A percentile compares a stretch with the other conserved stretches of the same genome.
These are phyloP conservation scores for Globisporangium irregulare DNA, from an alignment of 352 stramenopile species.

Conservation along the genomic window DNA sequence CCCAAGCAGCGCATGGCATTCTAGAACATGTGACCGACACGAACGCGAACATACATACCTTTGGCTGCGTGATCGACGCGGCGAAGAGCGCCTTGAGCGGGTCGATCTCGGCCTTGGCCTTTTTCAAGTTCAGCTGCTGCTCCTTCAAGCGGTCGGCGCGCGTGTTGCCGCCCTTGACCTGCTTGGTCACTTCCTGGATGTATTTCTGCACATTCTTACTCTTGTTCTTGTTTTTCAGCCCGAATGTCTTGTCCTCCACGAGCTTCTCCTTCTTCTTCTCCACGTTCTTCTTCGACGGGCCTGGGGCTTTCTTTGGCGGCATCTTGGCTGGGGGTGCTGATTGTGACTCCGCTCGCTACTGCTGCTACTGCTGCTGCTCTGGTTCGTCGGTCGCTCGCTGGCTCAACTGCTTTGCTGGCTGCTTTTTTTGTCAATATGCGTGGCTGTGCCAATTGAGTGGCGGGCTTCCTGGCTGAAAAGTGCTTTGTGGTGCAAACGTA, in stretches of 20 bases:
- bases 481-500: background rate
- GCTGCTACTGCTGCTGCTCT: background rate
- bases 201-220: conserved; percentile 95
- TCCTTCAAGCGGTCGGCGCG: conserved; percentile 78
- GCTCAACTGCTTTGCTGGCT: conserved; percentile 1
- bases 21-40: background rate
- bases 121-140: conserved; percentile 72
- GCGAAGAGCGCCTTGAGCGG: conserved; percentile 83
- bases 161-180: conserved; percentile 82
- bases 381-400: background rate
- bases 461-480: background rate
- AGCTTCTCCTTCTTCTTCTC: conserved; percentile 92
- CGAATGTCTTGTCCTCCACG: conserved; percentile 99
- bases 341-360: background rate
- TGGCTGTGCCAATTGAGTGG: background rate
- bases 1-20: conserved; percentile 2
- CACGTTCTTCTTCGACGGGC: conserved; percentile 81
- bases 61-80: conserved; percentile 83
- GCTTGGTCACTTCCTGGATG: conserved; percentile 88
- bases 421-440: background rate
- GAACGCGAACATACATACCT: conserved; percentile 33
- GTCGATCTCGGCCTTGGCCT: conserved; percentile 68
- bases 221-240: conserved; percentile 99
- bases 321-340: conserved; percentile 28
- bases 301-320: conserved; percentile 72